A percentile compares a stretch with the other conserved stretches of the same genome.
Conservation (phyloP, 208 protist genomes). For the Wallacemonas collosoma region DNA sequence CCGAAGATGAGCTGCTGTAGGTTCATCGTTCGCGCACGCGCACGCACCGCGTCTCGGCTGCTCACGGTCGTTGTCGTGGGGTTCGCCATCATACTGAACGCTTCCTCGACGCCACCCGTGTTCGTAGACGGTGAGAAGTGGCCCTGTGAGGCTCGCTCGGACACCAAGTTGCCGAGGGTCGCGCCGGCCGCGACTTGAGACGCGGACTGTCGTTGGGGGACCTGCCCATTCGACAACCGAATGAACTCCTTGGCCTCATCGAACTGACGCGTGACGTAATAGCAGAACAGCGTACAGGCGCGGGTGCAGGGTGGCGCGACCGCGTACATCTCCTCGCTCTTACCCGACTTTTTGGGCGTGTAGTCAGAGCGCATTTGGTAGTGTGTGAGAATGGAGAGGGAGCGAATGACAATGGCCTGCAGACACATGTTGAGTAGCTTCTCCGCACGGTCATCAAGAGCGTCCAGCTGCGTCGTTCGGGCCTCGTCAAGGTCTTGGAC, state of each 20-base stretch:
- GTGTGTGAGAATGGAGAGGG: slow-evolving; percentile 77
- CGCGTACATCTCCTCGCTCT: slow-evolving; percentile 39
- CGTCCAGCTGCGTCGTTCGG: slow-evolving; percentile 40
- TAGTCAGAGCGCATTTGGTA: slow-evolving; percentile 82
- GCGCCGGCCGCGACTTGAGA: slow-evolving; percentile 17
- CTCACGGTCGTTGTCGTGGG: slow-evolving; percentile 16
- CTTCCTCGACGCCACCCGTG: not conserved
- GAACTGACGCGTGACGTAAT: slow-evolving; percentile 85
- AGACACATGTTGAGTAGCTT: slow-evolving; percentile 74
- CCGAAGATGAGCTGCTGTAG: slow-evolving; percentile 85
- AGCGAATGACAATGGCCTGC: slow-evolving; percentile 74
- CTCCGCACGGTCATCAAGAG: slow-evolving; percentile 71
- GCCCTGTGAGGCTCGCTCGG: slow-evolving; percentile 25
- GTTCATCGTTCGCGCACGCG: slow-evolving; percentile 76
- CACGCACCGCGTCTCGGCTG: slow-evolving; percentile 46
- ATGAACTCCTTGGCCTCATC: slow-evolving; percentile 85
- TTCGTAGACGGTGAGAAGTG: slow-evolving; percentile 6
- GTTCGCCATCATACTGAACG: slow-evolving; percentile 17
- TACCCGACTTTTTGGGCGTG: slow-evolving; percentile 48
- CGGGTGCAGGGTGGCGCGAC: slow-evolving; percentile 82
- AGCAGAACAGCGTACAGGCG: slow-evolving; percentile 87
- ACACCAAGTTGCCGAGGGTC: slow-evolving; percentile 7
- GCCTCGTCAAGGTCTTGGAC: slow-evolving; percentile 61
- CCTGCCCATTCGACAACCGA: slow-evolving; percentile 71
- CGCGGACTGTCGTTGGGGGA: slow-evolving; percentile 34